Conservation (phyloP, 768 basidiomycete genomes). For the Kwoniella bestiolae region DNA sequence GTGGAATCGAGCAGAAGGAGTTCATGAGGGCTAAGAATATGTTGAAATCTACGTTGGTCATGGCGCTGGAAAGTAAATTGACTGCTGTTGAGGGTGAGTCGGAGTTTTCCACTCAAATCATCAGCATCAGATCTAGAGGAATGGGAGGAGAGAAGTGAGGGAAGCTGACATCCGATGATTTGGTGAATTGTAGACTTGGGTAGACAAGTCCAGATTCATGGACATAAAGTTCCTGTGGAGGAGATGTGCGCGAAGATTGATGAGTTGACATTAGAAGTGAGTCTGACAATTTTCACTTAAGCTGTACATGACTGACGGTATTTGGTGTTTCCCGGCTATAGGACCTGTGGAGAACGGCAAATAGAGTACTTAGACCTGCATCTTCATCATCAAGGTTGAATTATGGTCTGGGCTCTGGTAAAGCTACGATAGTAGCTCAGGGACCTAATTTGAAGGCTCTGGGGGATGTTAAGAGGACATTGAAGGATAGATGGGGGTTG, state of each 20-base stretch:
- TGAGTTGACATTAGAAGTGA: slow-evolving; percentile 64
- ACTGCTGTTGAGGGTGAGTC: slow-evolving; percentile 59
- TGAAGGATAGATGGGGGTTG: slow-evolving; percentile 52
- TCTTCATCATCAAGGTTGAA: slow-evolving; percentile 36
- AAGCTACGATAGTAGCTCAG: slow-evolving; percentile 80
- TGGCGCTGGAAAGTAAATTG: slow-evolving; percentile 83
- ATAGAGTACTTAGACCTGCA: slow-evolving; percentile 65
- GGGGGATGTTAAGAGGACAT: slow-evolving; percentile 60
- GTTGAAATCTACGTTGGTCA: slow-evolving; percentile 86
- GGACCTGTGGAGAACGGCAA: slow-evolving; percentile 76
- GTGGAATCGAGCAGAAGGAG: slow-evolving; percentile 63
- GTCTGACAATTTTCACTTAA: background rate
- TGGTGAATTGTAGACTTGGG: slow-evolving; percentile 76
- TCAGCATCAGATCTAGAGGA: background rate
- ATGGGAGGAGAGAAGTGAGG: background rate
- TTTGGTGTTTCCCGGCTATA: slow-evolving; percentile 31
- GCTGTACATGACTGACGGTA: background rate
- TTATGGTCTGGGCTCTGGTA: slow-evolving; percentile 59
- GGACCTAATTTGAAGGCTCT: slow-evolving; percentile 71
- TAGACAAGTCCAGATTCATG: slow-evolving; percentile 86
- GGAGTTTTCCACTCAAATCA: background rate
- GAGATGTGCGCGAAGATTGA: slow-evolving; percentile 92
- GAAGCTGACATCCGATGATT: slow-evolving; percentile 15
- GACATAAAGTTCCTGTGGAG: slow-evolving; percentile 78
- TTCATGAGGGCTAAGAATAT: slow-evolving; percentile 91